Base-by-base conservation (phyloP, 108 stramenopile genomes). In the Cyclotella baltica region DNA sequence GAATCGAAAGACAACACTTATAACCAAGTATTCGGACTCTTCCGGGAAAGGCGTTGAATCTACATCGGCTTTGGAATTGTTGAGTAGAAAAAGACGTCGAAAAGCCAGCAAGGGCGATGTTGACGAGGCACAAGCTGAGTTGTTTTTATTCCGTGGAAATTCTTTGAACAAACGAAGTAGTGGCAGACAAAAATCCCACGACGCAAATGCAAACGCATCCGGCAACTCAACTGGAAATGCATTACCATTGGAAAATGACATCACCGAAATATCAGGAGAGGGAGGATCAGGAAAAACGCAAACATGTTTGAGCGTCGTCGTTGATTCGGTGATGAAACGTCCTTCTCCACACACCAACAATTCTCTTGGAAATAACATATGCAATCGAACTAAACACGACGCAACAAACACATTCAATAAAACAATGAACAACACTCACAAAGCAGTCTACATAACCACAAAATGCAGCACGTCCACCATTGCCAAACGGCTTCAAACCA, bases 201-300 rank as follows among this genome's bases (percentile, higher is more conserved):
- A n/a, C n/a, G n/a, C n/a, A n/a, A n/a, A n/a, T n/a, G n/a, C n/a
- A n/a, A n/a, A n/a, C n/a, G n/a, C n/a, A n/a, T n/a, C n/a, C 33
- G 2, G 20, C 61, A 62, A 62, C 34, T 1, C 5, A 30, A 11
- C 1, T 33, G 34, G 35, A 0, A n/a, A 48, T 8, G 20, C 70
- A 25, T 77, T 85, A 51, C 55, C 70, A 35, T 51, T 92, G 6
- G 81, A 67, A 6, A 43, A 29, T n/a, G 81, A 76, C 19, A 83
- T 87, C 56, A 93, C 84, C 16, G 88, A 90, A 46, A 22, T 93
- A 20, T 81, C 87, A 0, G 92, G 92, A 15, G 87, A 86, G 29
- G 92, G 86, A 18, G 92, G 92, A 56, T 80, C 80, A 29, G 92
- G 92, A 13, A 93, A 93, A 67, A 91, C 92, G 20, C 92, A 93